Percentiles rank a stretch among this genome's conserved stretches.
phyloP scores from a whole-genome alignment of 2,329 filamentous ascomycete species.

The Mollisia scopiformis region DNA sequence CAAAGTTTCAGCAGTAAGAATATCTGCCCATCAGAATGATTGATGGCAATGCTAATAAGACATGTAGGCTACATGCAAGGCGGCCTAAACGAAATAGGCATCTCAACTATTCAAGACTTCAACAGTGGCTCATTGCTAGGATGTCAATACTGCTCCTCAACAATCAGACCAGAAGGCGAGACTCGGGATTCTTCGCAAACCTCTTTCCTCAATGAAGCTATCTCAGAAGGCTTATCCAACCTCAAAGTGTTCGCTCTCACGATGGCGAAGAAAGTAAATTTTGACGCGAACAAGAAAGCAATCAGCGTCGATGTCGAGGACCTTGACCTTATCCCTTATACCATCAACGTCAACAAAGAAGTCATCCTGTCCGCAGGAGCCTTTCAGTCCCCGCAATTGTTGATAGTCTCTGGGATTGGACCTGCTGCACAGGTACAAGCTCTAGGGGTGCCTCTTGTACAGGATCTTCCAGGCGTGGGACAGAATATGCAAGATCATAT shows the following conservation, averaged over 20 bases:
- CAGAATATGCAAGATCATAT: constrained; percentile 49
- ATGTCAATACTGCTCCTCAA: constrained; percentile 36
- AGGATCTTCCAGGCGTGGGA: constrained; percentile 52
- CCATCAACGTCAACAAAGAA: constrained; percentile 22
- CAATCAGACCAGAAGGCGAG: constrained; percentile 34
- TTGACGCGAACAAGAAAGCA: constrained; percentile 44
- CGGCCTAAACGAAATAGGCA: constrained; percentile 42
- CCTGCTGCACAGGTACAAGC: constrained; percentile 44
- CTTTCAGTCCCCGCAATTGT: constrained; percentile 53
- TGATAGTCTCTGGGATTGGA: constrained; percentile 52
- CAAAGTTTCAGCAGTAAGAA: constrained; percentile 24
- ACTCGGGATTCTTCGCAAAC: constrained; percentile 41
- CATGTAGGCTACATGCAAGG: constrained; percentile 42
- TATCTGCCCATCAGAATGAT: not conserved
- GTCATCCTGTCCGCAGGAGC: constrained; percentile 45
- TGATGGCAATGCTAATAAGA: not conserved
- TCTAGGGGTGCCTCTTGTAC: constrained; percentile 48
- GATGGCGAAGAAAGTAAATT: constrained; percentile 49
- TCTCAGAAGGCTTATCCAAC: constrained; percentile 18
- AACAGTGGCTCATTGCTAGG: constrained; percentile 46
- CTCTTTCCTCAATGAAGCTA: constrained; percentile 38
- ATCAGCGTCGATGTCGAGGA: constrained; percentile 43
- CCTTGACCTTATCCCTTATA: constrained; percentile 16
- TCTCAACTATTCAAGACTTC: constrained; percentile 41
- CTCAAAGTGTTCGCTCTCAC: constrained; percentile 46